Base-by-base conservation (phyloP, 192 early-diverging fungal species). In the Backusella westeae region DNA sequence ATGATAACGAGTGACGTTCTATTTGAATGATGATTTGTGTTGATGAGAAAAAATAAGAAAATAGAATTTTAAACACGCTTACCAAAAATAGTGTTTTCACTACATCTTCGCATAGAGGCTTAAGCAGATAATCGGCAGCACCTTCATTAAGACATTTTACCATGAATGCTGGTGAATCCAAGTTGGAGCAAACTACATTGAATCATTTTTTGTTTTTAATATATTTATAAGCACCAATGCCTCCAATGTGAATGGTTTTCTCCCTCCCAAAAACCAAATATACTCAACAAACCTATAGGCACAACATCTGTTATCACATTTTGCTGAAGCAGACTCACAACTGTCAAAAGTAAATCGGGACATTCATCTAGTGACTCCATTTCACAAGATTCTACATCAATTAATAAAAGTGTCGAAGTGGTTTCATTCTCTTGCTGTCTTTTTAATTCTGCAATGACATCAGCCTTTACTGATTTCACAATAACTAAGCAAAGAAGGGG, bases 31-130 rank as follows among this genome's bases (percentile, higher is more conserved):
- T 32, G 32, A 32, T 32, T 32, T 67, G 3, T 67, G 6, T 34
- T 67, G 14, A 15, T 15, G 14, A 29, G 15, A 35, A 19, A 29
- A 29, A 36, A 19, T 17, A 36, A 69, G 39, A 39, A 69, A 69
- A 69, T 7, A 69, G 35, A 69, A 39, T n/a, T 14, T 39, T 39
- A 70, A 42, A 39, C 29, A 35, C 15, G 4, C 81, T 85, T 80
- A 90, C 89, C 81, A 90, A 75, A 67, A 87, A 88, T 23, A 90
- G 35, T 4, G 87, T 90, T 53, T 83, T 87, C 29, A 84, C 83
- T 4, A 82, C 81, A 69, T 88, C 82, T 67, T 83, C 67, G 10
- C 82, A 73, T 46, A 90, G 70, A 14, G 89, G 89, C 77, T 88
- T 90, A 17, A 90, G 29, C 49, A 90, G 52, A 74, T 82, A 87